Evolutionary conservation across 2,329 filamentous ascomycete genomes (phyloP), one percentile per base, ranked within the genome.

Genomic region (Zelopaecilomyces penicillatus): DNA sequence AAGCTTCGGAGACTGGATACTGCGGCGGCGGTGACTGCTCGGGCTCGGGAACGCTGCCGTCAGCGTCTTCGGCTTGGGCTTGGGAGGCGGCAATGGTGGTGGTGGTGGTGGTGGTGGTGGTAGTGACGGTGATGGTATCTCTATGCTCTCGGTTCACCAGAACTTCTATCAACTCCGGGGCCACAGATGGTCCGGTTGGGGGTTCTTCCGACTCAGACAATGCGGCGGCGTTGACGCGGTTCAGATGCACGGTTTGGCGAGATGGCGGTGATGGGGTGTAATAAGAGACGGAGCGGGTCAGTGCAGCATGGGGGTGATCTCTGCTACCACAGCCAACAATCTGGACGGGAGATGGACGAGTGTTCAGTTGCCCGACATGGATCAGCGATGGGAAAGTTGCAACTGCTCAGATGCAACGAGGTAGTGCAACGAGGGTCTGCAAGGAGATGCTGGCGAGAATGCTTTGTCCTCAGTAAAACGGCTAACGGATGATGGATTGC

Each of bases 1-100:
- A 75, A 32, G 73, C 66, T 61, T 79, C 76, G 45, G 74, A 74
- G 49, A 65, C 64, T 48, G 76, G 76, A 63, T 82, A 82, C 58
- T 73, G 73, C 42, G 79, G 78, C 52, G 78, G 79, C 42, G 76
- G 77, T 46, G 73, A 74, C 50, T 66, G 70, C 50, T 65, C 64
- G 50, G 59, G 47, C 48, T 62, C 52, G 57, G 54, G 50, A 51
- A 40, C 45, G 29, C 39, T 42, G 44, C 41, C 36, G 33, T 52
- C 42, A 45, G 46, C 39, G 40, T 51, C 46, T 49, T 48, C 45
- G 43, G 55, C 48, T 43, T 44, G 37, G 28, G 45, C 42, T 39
- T 55, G 45, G 43, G 57, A 50, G 45, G 51, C 43, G 39, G 55
- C 47, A 35, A 37, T 30, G 30, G 52, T 52, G 49, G 32, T 50